Evolutionary conservation across 1,139 yeast species (phyloP).

Genomic region (Kodamaea derodonti): DNA sequence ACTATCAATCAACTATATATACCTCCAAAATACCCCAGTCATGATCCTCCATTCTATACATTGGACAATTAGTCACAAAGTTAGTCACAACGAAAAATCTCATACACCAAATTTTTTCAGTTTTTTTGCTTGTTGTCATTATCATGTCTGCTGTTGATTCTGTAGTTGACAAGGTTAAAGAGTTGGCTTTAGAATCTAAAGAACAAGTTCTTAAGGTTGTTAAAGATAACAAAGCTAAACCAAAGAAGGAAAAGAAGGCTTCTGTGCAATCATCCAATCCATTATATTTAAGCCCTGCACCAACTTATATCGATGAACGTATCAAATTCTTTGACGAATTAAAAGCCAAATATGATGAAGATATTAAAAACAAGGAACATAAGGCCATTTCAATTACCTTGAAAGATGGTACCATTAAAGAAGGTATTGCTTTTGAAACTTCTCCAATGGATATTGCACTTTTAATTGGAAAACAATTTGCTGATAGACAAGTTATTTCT

Average conservation of each 20-base stretch:
- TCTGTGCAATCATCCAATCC: slow-evolving; percentile 30
- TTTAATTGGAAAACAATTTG: slow-evolving; percentile 75
- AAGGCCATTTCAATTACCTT: slow-evolving; percentile 70
- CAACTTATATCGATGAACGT: slow-evolving; percentile 77
- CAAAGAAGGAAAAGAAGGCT: slow-evolving; percentile 30
- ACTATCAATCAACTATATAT: too few relatives aligned
- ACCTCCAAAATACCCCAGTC: too few relatives aligned
- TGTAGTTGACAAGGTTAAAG: slow-evolving; percentile 51
- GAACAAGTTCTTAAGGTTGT: too few relatives aligned
- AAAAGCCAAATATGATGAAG: slow-evolving; percentile 73
- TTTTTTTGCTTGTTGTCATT: too few relatives aligned
- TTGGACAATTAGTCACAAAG: too few relatives aligned
- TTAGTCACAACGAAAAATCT: too few relatives aligned
- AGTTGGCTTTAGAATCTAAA: too few relatives aligned
- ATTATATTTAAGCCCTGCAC: slow-evolving; percentile 67
- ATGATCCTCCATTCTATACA: too few relatives aligned
- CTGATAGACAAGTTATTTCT: slow-evolving; percentile 84
- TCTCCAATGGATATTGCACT: slow-evolving; percentile 84
- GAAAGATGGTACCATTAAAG: slow-evolving; percentile 79
- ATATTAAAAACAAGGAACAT: slow-evolving; percentile 56
- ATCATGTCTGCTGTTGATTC: slow-evolving; percentile 13
- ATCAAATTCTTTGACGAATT: slow-evolving; percentile 74
- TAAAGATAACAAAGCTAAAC: slow-evolving; percentile 19
- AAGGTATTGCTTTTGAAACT: slow-evolving; percentile 85
- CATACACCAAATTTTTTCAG: too few relatives aligned